Base-by-base conservation (phyloP, 768 basidiomycete genomes). In the Mycena indigotica region DNA sequence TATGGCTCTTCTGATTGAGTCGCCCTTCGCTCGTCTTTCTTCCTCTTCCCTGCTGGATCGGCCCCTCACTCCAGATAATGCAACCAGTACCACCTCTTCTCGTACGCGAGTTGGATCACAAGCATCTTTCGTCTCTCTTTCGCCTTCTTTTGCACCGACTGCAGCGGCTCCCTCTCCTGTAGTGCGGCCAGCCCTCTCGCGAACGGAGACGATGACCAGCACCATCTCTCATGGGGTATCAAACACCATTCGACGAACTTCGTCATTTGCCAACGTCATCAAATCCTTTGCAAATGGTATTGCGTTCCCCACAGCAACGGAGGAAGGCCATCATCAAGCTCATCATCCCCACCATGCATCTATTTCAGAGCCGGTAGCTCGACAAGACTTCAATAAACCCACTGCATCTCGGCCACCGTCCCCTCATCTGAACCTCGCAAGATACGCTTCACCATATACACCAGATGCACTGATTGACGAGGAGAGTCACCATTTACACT, bases 1-100 rank as follows among this genome's bases (percentile, higher is more conserved):
- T 64, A 87, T 91, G 75, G 94, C 93, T 2, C 81, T 95, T 3
- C 83, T 98, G 13, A 76, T 96, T 12, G 93, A 95, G 66, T 94
- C 92, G 2, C 92, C 93, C 0, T 96, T 96, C 69, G 84, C 85
- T 5, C 77, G 85, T 23, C 80, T 95, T 2, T 84, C 89, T 29
- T 82, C 80, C 25, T 84, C 87, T 0, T 84, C 90, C 1, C 74
- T 95, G 21, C 75, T 84, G 38, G 64, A 69, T 1, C 79, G 85
- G 5, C 80, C 82, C 0, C 74, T 79, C 1, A 65, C 70, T 16
- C 77, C 79, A 29, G 61, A 70, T 5, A 81, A 84, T 53, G 67
- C 70, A 30, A 66, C 61, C 44, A 69, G 70, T 76, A 59, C 65
- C 66, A 63, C 32, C 32, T 8, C 56, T 69, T 23, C 58, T 56